These are phyloP conservation scores for Pythium aristosporum DNA, from an alignment of 352 stramenopile species.

Conservation along the genomic window DNA sequence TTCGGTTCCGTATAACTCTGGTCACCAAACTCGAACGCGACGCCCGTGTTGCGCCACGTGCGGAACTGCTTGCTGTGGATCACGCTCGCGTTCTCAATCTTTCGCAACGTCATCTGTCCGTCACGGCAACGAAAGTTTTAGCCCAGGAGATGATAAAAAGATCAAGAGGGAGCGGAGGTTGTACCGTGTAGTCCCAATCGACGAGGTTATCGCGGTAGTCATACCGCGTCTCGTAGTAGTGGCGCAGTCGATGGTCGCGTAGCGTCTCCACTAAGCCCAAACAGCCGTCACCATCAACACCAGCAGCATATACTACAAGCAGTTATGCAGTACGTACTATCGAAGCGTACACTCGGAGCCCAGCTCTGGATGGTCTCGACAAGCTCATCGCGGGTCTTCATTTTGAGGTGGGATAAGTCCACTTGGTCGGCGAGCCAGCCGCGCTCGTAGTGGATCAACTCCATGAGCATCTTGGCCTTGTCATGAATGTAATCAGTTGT, in stretches of 20 bases:
- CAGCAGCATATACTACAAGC: neutral
- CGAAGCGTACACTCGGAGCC: slow-evolving; percentile 64
- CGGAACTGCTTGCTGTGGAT: slow-evolving; percentile 93
- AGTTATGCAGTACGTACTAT: slow-evolving; percentile 40
- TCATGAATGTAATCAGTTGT: slow-evolving; percentile 85
- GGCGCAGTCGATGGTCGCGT: slow-evolving; percentile 86
- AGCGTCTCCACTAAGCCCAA: slow-evolving; percentile 53
- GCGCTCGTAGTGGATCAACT: slow-evolving; percentile 73
- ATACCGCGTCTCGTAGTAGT: slow-evolving; percentile 92
- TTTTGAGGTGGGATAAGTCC: slow-evolving; percentile 88
- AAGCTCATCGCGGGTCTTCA: slow-evolving; percentile 87
- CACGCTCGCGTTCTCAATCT: slow-evolving; percentile 87
- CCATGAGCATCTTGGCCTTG: slow-evolving; percentile 61
- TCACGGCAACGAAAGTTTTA: neutral
- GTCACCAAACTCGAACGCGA: slow-evolving; percentile 96
- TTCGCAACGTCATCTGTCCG: slow-evolving; percentile 73
- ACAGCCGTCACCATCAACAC: neutral
- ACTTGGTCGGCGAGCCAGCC: slow-evolving; percentile 60
- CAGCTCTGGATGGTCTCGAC: slow-evolving; percentile 86
- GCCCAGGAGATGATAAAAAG: neutral
- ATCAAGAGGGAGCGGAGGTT: neutral
- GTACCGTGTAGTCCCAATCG: slow-evolving; percentile 94
- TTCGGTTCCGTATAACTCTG: slow-evolving; percentile 91
- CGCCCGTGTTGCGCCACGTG: slow-evolving; percentile 89
- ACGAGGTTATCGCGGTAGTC: slow-evolving; percentile 92